phyloP scores from a whole-genome alignment of 768 basidiomycete species.

The Lanmaoa pseudosensibilis region DNA sequence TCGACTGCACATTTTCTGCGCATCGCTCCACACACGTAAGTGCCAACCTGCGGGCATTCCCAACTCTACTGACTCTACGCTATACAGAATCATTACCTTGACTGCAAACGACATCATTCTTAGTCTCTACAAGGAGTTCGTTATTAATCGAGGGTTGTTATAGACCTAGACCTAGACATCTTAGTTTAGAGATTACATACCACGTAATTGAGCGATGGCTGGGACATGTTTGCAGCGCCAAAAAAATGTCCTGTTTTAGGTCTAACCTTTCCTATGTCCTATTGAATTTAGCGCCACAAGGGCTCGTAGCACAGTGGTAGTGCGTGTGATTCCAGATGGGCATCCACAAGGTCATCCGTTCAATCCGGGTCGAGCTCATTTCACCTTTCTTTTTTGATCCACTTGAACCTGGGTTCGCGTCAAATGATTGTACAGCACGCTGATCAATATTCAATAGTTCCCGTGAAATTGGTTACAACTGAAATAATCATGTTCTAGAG shows the following conservation, averaged over 20 bases:
- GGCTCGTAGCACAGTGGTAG: slow-evolving; percentile 34
- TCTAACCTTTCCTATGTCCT: too few species aligned
- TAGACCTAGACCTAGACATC: slow-evolving; percentile 19
- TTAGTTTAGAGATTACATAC: background rate
- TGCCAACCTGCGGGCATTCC: background rate
- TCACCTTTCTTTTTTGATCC: background rate
- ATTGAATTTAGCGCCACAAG: background rate
- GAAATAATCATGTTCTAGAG: background rate
- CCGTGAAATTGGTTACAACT: background rate
- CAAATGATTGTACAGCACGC: background rate
- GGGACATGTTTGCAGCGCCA: too few species aligned
- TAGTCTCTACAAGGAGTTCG: slow-evolving; percentile 57
- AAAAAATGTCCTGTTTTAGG: background rate
- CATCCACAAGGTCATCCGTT: slow-evolving; percentile 46
- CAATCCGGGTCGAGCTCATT: slow-evolving; percentile 42
- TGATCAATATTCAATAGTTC: background rate
- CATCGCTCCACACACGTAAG: slow-evolving; percentile 90
- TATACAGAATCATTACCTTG: slow-evolving; percentile 77
- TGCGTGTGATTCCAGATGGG: slow-evolving; percentile 36
- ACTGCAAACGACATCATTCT: slow-evolving; percentile 83
- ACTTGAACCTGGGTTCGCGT: too few species aligned
- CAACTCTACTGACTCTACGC: slow-evolving; percentile 3
- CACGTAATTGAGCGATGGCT: background rate
- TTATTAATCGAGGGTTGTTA: slow-evolving; percentile 7
- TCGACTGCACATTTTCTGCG: slow-evolving; percentile 92